Conservation (phyloP, 106 monocot species). For the Xerophyta viscosa region DNA sequence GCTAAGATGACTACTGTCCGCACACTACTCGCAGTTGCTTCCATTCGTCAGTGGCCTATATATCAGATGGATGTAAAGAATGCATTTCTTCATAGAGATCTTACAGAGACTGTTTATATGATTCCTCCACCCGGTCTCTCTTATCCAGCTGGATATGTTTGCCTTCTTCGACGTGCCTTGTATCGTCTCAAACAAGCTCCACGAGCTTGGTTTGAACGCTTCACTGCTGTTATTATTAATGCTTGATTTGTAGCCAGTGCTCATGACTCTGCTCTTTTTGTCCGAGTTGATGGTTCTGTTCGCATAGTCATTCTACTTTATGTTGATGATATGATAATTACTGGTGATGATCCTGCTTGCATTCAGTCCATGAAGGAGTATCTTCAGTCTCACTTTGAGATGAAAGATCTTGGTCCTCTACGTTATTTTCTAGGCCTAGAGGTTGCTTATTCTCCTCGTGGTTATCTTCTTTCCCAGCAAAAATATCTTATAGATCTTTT, state of each 20-base stretch:
- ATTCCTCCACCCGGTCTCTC: background rate
- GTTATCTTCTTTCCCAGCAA: background rate
- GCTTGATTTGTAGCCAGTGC: background rate
- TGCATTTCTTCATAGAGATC: background rate
- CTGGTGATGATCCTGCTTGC: background rate
- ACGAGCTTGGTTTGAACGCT: background rate
- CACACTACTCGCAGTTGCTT: background rate
- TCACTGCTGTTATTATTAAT: background rate
- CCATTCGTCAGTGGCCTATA: background rate
- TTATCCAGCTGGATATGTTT: background rate
- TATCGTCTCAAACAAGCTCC: background rate
- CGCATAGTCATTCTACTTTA: background rate
- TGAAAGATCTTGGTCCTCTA: slow-evolving; percentile 1
- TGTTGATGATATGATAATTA: slow-evolving; percentile 1
- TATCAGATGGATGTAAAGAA: background rate
- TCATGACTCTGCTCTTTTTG: background rate
- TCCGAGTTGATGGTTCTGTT: background rate
- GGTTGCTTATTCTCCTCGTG: background rate
- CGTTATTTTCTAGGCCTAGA: background rate
- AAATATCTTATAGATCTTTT: background rate
- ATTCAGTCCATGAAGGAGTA: background rate
- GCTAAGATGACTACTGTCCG: background rate
- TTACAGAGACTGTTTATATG: background rate
- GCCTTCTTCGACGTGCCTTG: background rate
- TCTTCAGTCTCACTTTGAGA: background rate